Evolutionary conservation across 352 stramenopile genomes (phyloP), one percentile per base, ranked within the genome.

Genomic region (Phytophthora meadii): DNA sequence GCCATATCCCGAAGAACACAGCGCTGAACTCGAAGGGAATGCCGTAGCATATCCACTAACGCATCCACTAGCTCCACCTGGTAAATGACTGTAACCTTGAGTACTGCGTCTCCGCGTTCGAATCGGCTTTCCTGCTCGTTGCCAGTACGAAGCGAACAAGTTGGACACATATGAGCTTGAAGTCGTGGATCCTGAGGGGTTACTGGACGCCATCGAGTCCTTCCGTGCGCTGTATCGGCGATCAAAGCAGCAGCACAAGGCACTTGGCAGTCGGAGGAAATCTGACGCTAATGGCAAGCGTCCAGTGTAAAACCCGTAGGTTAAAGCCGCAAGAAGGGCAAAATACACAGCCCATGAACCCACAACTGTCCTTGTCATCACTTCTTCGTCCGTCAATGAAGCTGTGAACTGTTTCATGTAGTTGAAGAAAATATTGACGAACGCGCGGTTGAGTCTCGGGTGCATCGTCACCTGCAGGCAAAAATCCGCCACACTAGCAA

Each of bases 401-500:
- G 74, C 82, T 9, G 77, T 82, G 54, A 91, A 87, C 54, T 89
- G 78, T 25, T 67, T 70, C 48, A 79, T 79, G 63, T 91, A 88
- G 50, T 85, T 87, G 34, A 87, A 63, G 52, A 91, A 89, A 42
- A 88, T 81, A 37, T 84, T 68, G 8, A 91, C 82, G 48, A 88
- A 88, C 19, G 82, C 80, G 40, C 82, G 82, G 59, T 88, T 88
- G 12, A 91, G 46, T 28, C 82, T 61, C 32, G 82, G 82, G 44
- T 91, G 82, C 76, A 91, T 79, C 32, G 82, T 85, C 49, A 89
- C 77, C 27, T 89, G 82, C 5, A 91, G 63, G 45, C 80, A 89
- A 66, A 91, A 89, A 60, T 91, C 82, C 17, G 77, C 82, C 11
- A 92, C 81, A 59, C 79, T 89, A 5, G 79, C 77, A 53, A 92